phyloP scores from a whole-genome alignment of 495 filamentous ascomycete genomes.

The Opeltia flavorubescens region DNA sequence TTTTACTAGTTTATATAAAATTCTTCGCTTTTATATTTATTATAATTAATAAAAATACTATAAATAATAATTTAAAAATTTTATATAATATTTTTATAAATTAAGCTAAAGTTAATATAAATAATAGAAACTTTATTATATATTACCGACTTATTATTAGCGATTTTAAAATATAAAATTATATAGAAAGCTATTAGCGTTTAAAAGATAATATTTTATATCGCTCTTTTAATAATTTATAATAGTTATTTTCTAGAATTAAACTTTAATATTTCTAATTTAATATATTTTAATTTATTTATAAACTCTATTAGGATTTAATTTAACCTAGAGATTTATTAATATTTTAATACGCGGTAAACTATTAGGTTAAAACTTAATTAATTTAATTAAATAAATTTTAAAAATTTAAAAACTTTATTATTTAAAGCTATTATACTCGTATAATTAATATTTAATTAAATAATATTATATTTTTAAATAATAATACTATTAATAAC shows the following conservation, averaged over 20 bases:
- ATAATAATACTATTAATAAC: conserved; percentile 5
- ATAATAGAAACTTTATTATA: neutral
- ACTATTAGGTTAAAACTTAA: neutral
- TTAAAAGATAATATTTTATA: conserved; percentile 4
- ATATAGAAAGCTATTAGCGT: conserved; percentile 1
- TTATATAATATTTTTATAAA: neutral
- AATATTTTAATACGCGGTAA: neutral
- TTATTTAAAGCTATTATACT: too few relatives aligned
- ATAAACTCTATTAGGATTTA: neutral
- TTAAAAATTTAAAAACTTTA: neutral
- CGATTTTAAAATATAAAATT: neutral
- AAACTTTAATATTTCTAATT: neutral
- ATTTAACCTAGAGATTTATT: neutral
- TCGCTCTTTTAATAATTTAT: neutral
- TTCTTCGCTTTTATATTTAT: neutral
- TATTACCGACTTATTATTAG: neutral
- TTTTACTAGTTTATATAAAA: neutral
- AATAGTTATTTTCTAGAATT: neutral
- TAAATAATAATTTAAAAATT: conserved; percentile 2
- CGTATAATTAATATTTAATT: conserved; percentile 4
- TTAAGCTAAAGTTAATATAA: conserved; percentile 2
- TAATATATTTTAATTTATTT: neutral
- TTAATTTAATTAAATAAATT: neutral
- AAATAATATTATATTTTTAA: conserved; percentile 1
- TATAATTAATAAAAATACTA: conserved; percentile 1